Conservation (phyloP, 2,329 filamentous ascomycete genomes). For the Bimuria novae-zelandiae region DNA sequence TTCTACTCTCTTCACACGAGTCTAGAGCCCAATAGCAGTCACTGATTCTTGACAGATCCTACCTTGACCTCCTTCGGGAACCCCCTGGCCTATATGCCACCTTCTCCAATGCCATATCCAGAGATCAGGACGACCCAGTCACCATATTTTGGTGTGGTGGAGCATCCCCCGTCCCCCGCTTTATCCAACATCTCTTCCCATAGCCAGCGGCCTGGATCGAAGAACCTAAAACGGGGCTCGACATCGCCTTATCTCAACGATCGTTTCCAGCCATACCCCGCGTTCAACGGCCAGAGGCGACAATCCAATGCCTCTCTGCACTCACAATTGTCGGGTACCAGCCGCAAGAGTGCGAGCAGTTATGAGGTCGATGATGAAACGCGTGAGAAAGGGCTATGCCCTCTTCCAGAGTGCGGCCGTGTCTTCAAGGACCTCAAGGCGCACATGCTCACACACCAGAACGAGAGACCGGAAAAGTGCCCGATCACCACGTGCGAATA, state of each 20-base stretch:
- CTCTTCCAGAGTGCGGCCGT: conserved; percentile 81
- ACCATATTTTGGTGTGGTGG: conserved; percentile 48
- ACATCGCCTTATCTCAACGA: conserved; percentile 70
- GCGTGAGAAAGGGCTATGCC: conserved; percentile 76
- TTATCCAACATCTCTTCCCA: conserved; percentile 58
- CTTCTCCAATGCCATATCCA: conserved; percentile 50
- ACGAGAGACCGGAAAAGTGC: conserved; percentile 90
- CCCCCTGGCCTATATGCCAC: conserved; percentile 44
- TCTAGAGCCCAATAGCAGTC: conserved; percentile 8
- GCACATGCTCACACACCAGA: conserved; percentile 92
- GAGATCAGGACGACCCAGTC: conserved; percentile 48
- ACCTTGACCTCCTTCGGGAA: conserved; percentile 59
- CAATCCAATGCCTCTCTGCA: conserved; percentile 73
- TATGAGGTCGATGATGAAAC: conserved; percentile 46
- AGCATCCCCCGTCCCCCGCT: conserved; percentile 65
- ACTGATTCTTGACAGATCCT: conserved; percentile 54
- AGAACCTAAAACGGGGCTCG: conserved; percentile 56
- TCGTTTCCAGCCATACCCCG: conserved; percentile 59
- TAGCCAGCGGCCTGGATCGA: conserved; percentile 49
- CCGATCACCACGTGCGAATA: conserved; percentile 92
- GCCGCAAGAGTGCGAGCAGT: conserved; percentile 53
- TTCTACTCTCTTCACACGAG: conserved; percentile 11
- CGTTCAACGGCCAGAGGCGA: conserved; percentile 57
- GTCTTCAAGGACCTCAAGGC: conserved; percentile 91
- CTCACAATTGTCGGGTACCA: conserved; percentile 65